These are phyloP conservation scores for Cladorrhinum sp. DNA, from an alignment of 2,329 filamentous ascomycete species.

Conservation along the genomic window DNA sequence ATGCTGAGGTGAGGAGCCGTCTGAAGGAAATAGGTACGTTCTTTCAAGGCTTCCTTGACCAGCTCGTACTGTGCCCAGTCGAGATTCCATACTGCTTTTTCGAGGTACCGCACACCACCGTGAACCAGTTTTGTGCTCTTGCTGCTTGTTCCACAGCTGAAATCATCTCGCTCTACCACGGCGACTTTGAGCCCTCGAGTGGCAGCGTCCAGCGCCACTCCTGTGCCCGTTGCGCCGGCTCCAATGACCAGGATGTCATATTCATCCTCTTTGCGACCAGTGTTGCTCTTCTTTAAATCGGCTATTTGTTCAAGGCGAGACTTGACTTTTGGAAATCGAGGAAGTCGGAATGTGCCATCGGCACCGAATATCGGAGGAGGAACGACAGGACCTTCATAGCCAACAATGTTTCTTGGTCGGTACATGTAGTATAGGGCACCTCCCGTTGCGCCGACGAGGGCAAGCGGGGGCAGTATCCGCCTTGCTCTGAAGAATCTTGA, in stretches of 20 bases:
- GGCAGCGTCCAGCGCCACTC: conserved; percentile 77
- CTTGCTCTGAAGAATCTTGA: conserved; percentile 33
- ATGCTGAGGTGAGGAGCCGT: conserved; percentile 77
- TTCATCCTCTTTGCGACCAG: conserved; percentile 41
- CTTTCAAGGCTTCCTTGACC: conserved; percentile 76
- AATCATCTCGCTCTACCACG: conserved; percentile 79
- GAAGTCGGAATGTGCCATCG: conserved; percentile 65
- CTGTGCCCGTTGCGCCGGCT: conserved; percentile 74
- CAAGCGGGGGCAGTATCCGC: conserved; percentile 43
- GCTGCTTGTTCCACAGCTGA: conserved; percentile 76
- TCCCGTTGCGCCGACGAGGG: conserved; percentile 41
- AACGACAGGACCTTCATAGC: conserved; percentile 64
- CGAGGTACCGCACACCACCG: conserved; percentile 78
- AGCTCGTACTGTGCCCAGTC: conserved; percentile 81
- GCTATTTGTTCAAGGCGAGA: conserved; percentile 62
- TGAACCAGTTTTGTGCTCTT: conserved; percentile 88
- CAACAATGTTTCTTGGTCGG: conserved; percentile 69
- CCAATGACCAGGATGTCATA: conserved; percentile 80
- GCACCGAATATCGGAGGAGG: conserved; percentile 68
- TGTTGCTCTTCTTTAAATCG: conserved; percentile 50
- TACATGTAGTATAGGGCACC: conserved; percentile 53
- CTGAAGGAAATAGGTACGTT: conserved; percentile 79
- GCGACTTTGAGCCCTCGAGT: conserved; percentile 78
- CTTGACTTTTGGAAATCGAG: conserved; percentile 63
- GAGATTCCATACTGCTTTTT: conserved; percentile 82